Base-by-base conservation (phyloP, 805 yeast species). In the Saccharomycopsis schoenii region DNA sequence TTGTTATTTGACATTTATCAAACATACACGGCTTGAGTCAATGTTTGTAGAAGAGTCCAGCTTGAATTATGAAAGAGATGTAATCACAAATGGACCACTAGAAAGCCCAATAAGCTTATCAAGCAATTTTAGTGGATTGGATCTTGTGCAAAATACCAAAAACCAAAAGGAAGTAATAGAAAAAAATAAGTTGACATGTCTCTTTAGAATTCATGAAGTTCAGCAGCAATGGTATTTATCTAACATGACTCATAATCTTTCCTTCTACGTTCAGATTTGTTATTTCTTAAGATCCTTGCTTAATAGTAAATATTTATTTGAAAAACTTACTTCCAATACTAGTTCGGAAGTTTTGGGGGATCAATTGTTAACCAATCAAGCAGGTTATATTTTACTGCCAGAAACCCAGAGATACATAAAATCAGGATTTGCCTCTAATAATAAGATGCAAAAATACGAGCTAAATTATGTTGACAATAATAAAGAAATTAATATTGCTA, bases 221-320 rank as follows among this genome's bases (percentile, higher is more conserved):
- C 52, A 47, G 21, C 52, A 47, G n/a, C 52, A 47, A 25, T 47
- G 52, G 52, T 47, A 47, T 47, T 47, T 47, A 12, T 47, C 52
- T 24, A 24, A 47, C 24, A 47, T 47, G 52, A 47, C 52, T 12
- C 52, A 47, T 21, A 47, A 47, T 24, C 15, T 47, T 47, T 47
- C 52, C 21, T 47, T 47, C 21, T 47, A 47, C 25, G 11, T 47
- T 4, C 52, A 47, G 12, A 47, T 47, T 24, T 47, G 52, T 11
- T 47, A 47, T 10, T 47, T 47, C 15, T 24, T 47, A 21, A 47
- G 52, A 47, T 47, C 52, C 2, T 47, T 47, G 25, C 34, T 47
- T 24, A 47, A 47, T 24, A 47, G 52, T 15, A 47, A 47, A 11
- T 24, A 21, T 9, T 47, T 47, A 24, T 47, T 47, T 47, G 52